Evolutionary conservation across 768 basidiomycete genomes (phyloP), one percentile per base, ranked within the genome.

Genomic region (Boletus barrowsii): DNA sequence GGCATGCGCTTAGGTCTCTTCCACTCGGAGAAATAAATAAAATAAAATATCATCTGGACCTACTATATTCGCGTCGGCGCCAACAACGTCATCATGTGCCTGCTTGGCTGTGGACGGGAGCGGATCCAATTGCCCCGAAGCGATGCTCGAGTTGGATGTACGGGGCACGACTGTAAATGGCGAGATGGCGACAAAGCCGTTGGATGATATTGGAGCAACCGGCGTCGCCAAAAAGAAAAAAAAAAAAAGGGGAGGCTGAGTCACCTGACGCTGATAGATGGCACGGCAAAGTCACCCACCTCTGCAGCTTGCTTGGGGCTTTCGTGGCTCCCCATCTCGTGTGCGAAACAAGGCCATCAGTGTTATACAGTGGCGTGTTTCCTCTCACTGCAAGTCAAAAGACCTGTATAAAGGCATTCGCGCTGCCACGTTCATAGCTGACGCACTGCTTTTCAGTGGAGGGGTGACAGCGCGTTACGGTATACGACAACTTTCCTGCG

Each of bases 391-490:
- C 26, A 7, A n/a, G 20, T 49, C 18, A 17, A 26, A 20, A 22
- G 24, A 33, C 30, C 58, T 40, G 29, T 8, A n/a, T 29, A 26
- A 33, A 45, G 5, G 36, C 42, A 22, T 35, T 24, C 36, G 6
- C 18, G 60, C 37, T 53, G 45, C 65, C 62, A 62, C 65, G 60
- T 51, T 67, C 49, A 64, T 59, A 49, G 43, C 24, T 40, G 44
- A n/a, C 43, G 40, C 44, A 6, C 42, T 53, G 32, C 55, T 58
- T 60, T 63, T 70, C 63, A 29, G 51, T 51, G 55, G 58, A 44
- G 47, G 33, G 14, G 3, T 65, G 62, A 59, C 62, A 62, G 62
- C 53, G 51, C 11, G 45, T 64, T 67, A 65, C 64, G 64, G 26
- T 43, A 67, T 47, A 1, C 51, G 11, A 52, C 57, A 53, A 26